These are phyloP conservation scores for Hyaloperonospora brassicae DNA, from an alignment of 352 stramenopile species.

Conservation along the genomic window DNA sequence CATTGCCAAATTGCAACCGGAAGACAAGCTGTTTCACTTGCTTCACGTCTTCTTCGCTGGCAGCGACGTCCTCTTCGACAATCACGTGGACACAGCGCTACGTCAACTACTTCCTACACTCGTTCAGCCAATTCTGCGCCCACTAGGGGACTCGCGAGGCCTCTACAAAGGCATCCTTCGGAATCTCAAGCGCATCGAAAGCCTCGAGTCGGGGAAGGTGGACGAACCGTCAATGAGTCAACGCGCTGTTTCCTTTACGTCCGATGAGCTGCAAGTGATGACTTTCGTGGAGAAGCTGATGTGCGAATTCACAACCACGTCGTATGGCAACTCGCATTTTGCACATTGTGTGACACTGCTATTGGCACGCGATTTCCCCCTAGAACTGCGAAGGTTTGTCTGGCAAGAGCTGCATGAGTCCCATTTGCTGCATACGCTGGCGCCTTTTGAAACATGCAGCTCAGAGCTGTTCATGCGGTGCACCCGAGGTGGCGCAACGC, in stretches of 20 bases:
- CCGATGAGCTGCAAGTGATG: slow-evolving; percentile 45
- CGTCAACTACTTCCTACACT: slow-evolving; percentile 43
- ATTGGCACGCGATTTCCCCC: slow-evolving; percentile 45
- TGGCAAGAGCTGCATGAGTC: slow-evolving; percentile 62
- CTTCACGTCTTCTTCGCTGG: slow-evolving; percentile 67
- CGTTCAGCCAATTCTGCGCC: slow-evolving; percentile 26
- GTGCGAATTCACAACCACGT: slow-evolving; percentile 57
- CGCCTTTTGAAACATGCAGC: slow-evolving; percentile 28
- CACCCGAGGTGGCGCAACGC: slow-evolving; percentile 12
- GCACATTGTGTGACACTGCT: slow-evolving; percentile 56
- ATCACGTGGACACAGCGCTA: slow-evolving; percentile 49
- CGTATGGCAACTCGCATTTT: slow-evolving; percentile 62
- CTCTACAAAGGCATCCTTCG: slow-evolving; percentile 43
- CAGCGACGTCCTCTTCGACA: slow-evolving; percentile 62
- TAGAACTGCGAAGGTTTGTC: slow-evolving; percentile 48
- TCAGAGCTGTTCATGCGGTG: slow-evolving; percentile 32
- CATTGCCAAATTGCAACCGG: slow-evolving; percentile 26
- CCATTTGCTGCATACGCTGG: slow-evolving; percentile 43
- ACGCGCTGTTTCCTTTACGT: slow-evolving; percentile 29
- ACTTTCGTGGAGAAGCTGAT: slow-evolving; percentile 62
- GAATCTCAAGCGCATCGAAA: slow-evolving; percentile 46
- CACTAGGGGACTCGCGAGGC: slow-evolving; percentile 13
- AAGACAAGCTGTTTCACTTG: slow-evolving; percentile 73
- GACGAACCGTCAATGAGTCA: neutral
- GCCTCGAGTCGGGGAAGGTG: slow-evolving; percentile 27